phyloP scores from a whole-genome alignment of 176 grass and related monocot species.

The Canna indica region DNA sequence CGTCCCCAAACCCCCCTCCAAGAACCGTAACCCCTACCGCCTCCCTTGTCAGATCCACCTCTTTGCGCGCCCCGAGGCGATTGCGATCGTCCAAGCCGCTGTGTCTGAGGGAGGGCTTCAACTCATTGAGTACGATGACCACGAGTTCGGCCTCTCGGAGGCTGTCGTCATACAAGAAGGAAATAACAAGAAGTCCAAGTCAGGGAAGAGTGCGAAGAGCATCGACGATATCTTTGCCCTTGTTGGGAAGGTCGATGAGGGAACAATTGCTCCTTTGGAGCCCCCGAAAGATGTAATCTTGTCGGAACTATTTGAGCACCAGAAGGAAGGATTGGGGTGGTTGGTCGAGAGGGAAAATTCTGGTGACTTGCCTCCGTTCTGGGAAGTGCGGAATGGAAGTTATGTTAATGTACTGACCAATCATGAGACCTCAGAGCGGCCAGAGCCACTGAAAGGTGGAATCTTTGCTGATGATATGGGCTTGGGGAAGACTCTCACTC shows the following conservation, averaged over 20 bases:
- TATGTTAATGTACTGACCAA: slow-evolving; percentile 54
- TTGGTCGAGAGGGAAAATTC: slow-evolving; percentile 70
- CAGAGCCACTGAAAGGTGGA: slow-evolving; percentile 50
- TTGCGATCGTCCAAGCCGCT: slow-evolving; percentile 19
- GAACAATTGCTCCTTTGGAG: slow-evolving; percentile 34
- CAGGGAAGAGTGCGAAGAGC: slow-evolving; percentile 13
- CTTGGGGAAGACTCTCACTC: slow-evolving; percentile 82
- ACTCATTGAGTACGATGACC: slow-evolving; percentile 36
- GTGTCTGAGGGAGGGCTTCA: slow-evolving; percentile 27
- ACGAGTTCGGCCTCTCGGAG: slow-evolving; percentile 61
- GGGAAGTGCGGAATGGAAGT: slow-evolving; percentile 38
- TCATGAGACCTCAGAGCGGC: slow-evolving; percentile 33
- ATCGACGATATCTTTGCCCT: slow-evolving; percentile 7
- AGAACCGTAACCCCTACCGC: slow-evolving; percentile 10
- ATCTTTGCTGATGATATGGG: slow-evolving; percentile 98
- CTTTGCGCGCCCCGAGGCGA: slow-evolving; percentile 41
- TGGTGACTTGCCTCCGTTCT: slow-evolving; percentile 63
- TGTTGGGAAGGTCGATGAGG: slow-evolving; percentile 7
- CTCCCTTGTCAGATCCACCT: slow-evolving; percentile 74
- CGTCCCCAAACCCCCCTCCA: slow-evolving; percentile 38
- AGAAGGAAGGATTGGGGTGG: slow-evolving; percentile 77
- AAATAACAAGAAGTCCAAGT: slow-evolving; percentile 27
- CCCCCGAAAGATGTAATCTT: slow-evolving; percentile 52
- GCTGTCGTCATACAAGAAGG: slow-evolving; percentile 43
- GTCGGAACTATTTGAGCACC: slow-evolving; percentile 57